phyloP scores from a whole-genome alignment of 768 basidiomycete species.

The Collybiopsis luxurians region DNA sequence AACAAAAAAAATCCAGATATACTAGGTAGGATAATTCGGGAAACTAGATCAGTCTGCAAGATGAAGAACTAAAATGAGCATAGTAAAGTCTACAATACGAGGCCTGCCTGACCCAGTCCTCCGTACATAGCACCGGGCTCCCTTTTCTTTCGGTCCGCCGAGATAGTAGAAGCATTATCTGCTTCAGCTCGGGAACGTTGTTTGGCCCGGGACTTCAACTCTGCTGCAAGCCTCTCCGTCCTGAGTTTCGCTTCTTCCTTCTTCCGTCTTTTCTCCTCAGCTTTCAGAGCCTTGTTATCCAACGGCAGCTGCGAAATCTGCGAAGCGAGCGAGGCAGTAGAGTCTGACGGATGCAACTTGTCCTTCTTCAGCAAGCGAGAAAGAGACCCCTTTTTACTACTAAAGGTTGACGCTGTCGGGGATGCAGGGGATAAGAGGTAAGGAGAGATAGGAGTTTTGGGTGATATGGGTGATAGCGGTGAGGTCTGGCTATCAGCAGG shows the following conservation, averaged over 20 bases:
- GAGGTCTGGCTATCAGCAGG: neutral
- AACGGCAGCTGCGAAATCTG: constrained; percentile 21
- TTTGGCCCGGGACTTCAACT: constrained; percentile 37
- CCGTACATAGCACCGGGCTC: constrained; percentile 20
- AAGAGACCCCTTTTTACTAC: constrained; percentile 17
- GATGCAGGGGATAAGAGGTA: neutral
- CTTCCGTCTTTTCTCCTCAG: constrained; percentile 38
- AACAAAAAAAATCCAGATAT: too few relatives aligned
- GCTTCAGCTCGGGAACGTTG: constrained; percentile 24
- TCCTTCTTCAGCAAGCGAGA: constrained; percentile 22
- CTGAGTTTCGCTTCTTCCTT: constrained; percentile 36
- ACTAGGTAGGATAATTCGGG: too few relatives aligned
- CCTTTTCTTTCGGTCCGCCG: constrained; percentile 17
- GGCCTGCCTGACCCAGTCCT: constrained; percentile 16
- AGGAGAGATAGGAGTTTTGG: neutral
- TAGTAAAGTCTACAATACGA: constrained; percentile 35
- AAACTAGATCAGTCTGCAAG: too few relatives aligned
- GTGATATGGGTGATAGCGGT: neutral
- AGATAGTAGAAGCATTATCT: constrained; percentile 29
- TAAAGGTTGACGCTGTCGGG: constrained; percentile 8
- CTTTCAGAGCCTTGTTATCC: constrained; percentile 42
- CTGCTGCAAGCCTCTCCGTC: constrained; percentile 40
- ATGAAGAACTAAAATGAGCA: too few relatives aligned
- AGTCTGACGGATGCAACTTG: constrained; percentile 8
- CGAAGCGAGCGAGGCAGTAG: constrained; percentile 10